Conservation (phyloP, 2,329 filamentous ascomycete species). For the Cladophialophora bantiana region DNA sequence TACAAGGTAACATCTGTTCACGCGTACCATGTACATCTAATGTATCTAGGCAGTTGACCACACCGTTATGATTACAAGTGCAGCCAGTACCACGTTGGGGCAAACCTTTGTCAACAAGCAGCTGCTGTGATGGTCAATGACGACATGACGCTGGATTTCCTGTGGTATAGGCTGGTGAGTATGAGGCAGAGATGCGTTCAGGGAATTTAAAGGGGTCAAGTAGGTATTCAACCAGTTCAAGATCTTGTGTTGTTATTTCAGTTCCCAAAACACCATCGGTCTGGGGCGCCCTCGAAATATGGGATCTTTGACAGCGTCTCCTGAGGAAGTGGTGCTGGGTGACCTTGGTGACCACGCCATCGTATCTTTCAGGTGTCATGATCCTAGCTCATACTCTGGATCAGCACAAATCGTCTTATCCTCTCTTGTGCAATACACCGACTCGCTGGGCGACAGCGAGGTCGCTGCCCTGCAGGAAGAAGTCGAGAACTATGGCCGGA, state of each 20-base stretch:
- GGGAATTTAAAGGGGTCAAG: background rate
- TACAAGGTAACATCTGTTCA: background rate
- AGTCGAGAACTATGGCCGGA: slow-evolving; percentile 48
- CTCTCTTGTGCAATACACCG: slow-evolving; percentile 60
- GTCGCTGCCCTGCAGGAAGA: slow-evolving; percentile 53
- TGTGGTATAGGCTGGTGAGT: background rate
- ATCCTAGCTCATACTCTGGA: slow-evolving; percentile 59
- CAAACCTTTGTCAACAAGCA: background rate
- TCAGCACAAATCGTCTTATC: slow-evolving; percentile 55
- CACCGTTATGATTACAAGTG: background rate
- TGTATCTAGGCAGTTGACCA: background rate
- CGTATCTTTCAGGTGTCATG: slow-evolving; percentile 61
- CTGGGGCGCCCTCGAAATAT: slow-evolving; percentile 7
- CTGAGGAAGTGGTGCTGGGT: slow-evolving; percentile 51
- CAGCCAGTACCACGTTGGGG: background rate
- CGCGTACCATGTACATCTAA: background rate
- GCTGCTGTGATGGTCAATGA: slow-evolving; percentile 11
- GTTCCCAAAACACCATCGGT: background rate
- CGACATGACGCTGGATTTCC: slow-evolving; percentile 22
- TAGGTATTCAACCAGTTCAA: background rate
- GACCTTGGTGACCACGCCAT: slow-evolving; percentile 60
- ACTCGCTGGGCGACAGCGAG: slow-evolving; percentile 50
- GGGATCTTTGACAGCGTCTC: slow-evolving; percentile 12
- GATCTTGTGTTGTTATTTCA: background rate
- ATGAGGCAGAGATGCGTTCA: background rate